A percentile compares a stretch with the other conserved stretches of the same genome.
These are phyloP conservation scores for Salisapilia sapeloensis DNA, from an alignment of 352 stramenopile genomes.

Conservation along the genomic window DNA sequence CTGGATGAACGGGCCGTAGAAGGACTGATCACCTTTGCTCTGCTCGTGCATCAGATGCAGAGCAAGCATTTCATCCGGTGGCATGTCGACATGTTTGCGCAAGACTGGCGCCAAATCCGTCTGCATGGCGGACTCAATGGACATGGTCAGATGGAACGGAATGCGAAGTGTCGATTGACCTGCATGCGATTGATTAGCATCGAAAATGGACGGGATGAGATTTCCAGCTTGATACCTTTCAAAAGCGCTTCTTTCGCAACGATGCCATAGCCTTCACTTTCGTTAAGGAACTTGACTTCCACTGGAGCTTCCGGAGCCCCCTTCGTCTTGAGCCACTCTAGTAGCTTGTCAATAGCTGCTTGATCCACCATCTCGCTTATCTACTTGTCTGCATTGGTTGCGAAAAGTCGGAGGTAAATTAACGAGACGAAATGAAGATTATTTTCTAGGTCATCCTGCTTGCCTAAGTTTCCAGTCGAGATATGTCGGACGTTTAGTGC, in stretches of 20 bases:
- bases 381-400: no score
- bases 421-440: no score
- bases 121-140: slow-evolving; percentile 14
- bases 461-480: no score
- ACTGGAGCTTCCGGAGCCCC: slow-evolving; percentile 11
- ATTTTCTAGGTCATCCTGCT: no score
- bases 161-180: slow-evolving; percentile 26
- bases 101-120: slow-evolving; percentile 22
- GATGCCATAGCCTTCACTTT: slow-evolving; percentile 25
- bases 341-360: slow-evolving; percentile 9
- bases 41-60: slow-evolving; percentile 43
- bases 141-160: slow-evolving; percentile 36
- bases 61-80: slow-evolving; percentile 30
- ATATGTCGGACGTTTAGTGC: no score
- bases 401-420: no score
- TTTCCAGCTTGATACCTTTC: slow-evolving; percentile 4
- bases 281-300: slow-evolving; percentile 19
- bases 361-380: no score
- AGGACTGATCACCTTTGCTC: slow-evolving; percentile 17
- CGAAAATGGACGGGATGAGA: neutral
- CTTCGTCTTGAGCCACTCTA: slow-evolving; percentile 17
- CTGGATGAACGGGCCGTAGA: slow-evolving; percentile 36
- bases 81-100: slow-evolving; percentile 16
- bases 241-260: slow-evolving; percentile 18
- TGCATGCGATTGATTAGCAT: neutral